Evolutionary conservation across 2,329 filamentous ascomycete species (phyloP), one percentile per base, ranked within the genome.

Genomic region (Aspergillus caelatus): DNA sequence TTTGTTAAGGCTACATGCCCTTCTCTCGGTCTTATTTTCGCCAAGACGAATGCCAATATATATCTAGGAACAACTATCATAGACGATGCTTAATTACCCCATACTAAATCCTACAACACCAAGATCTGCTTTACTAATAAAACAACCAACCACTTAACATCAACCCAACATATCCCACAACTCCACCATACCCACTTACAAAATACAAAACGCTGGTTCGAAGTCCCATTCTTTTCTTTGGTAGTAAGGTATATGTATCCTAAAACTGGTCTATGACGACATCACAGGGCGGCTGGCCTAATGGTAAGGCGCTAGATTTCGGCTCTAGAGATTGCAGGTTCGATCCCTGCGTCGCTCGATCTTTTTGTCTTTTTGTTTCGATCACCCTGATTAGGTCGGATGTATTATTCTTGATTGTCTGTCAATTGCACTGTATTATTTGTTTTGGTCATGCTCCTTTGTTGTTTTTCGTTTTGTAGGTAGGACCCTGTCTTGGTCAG

Each of bases 251-350:
- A 48, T 26, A 48, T 48, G 6, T 3, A 48, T 48, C 4, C 2
- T 48, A 28, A 26, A 48, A 16, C 8, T 3, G 0, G 4, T 8
- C 21, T 26, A 26, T 39, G 11, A 39, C 23, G 52, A 39, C 52
- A 32, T 55, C 16, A 55, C 7, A 16, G 52, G 52, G 52, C 52
- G 52, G 62, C 65, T 66, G 65, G 79, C 79, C 78, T 78, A 81
- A 81, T 81, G 79, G 80, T 77, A 82, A 81, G 79, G 80, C 79
- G 80, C 78, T 81, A 81, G 80, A 81, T 79, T 81, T 80, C 80
- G 80, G 79, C 80, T 81, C 79, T 80, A 80, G 78, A 81, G 79
- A 80, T 80, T 81, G 77, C 75, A 79, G 79, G 79, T 81, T 81
- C 79, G 78, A 81, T 60, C 68, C 74, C 74, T 75, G 72, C 73